phyloP scores from a whole-genome alignment of 2,329 filamentous ascomycete genomes.

The Claviceps humidiphila region DNA sequence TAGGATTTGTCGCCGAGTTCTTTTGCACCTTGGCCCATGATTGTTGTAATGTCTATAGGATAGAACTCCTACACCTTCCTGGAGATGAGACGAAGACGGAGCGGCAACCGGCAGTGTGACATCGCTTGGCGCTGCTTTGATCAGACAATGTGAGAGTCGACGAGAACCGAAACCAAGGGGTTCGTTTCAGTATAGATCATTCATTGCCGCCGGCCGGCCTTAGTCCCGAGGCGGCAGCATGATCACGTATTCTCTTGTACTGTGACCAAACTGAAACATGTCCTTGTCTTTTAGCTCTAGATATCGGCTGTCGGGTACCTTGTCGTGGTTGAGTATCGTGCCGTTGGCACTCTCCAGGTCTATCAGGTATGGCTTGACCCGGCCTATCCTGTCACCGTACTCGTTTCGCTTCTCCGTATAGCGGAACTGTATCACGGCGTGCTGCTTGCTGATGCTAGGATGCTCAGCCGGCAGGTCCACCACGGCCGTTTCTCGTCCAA shows the following conservation, averaged over 20 bases:
- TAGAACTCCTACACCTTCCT: not conserved
- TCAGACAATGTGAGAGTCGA: not conserved
- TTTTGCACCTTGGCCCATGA: not conserved
- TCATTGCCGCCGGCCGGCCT: not conserved
- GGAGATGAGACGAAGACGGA: not conserved
- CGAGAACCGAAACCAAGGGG: not conserved
- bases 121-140: not conserved
- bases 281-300: slow-evolving; percentile 82
- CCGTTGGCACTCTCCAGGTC: slow-evolving; percentile 92
- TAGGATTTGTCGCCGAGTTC: not conserved
- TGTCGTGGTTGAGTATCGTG: slow-evolving; percentile 66
- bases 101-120: not conserved
- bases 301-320: slow-evolving; percentile 63
- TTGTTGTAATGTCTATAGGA: not conserved
- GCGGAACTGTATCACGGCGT: slow-evolving; percentile 89
- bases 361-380: slow-evolving; percentile 76
- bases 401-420: slow-evolving; percentile 73
- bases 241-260: slow-evolving; percentile 86
- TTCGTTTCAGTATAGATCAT: not conserved
- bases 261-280: slow-evolving; percentile 75
- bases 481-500: slow-evolving; percentile 68
- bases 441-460: slow-evolving; percentile 87
- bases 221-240: slow-evolving; percentile 54
- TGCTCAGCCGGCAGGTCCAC: slow-evolving; percentile 79
- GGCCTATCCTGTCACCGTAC: slow-evolving; percentile 69